Base-by-base conservation (phyloP, 805 yeast genomes). In the Zygotorulaspora chibaensis region DNA sequence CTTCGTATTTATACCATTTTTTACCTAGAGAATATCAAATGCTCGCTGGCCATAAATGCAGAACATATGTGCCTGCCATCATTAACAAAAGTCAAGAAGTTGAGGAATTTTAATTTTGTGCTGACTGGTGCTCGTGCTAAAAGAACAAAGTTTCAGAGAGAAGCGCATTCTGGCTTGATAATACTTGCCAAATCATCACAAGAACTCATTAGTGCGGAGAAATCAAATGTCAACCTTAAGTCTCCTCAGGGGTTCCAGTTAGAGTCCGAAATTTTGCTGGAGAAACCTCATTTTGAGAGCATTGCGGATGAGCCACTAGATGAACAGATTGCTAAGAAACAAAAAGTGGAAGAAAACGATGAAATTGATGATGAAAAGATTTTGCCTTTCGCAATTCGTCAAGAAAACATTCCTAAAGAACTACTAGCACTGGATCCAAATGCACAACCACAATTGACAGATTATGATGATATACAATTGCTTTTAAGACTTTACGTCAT, bases 61-160 rank as follows among this genome's bases (percentile, higher is more conserved):
- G 95, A 86, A 57, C 77, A 80, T 51, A 62, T 81, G 28, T 73
- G 84, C 1, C 64, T 74, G 17, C 79, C 81, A 7, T 72, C 79
- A 3, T 67, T 86, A 49, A 64, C 69, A 1, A 75, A 74, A 50
- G 87, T 82, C 2, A 75, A 79, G 36, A 73, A 75, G 11, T 59
- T 83, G 9, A 79, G 89, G 0, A 75, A 79, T 1, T 72, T 88
- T 38, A 69, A 76, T 40, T 76, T 83, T 52, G 76, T 83, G 0
- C 67, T 91, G 38, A 85, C 97, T 1, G 98, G 98, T 54, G 86
- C 93, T 45, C 81, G 81, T 55, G 96, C 96, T 8, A 84, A 81
- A 61, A 74, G 93, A 59, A 91, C 98, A 3, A 86, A 86, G 63
- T 87, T 71, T 62, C 98, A 91, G 67, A 74, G 74, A 39, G 74